Evolutionary conservation across 257 asterid species (phyloP), one percentile per base, ranked within the genome.

Genomic region (Primulina huaijiensis): DNA sequence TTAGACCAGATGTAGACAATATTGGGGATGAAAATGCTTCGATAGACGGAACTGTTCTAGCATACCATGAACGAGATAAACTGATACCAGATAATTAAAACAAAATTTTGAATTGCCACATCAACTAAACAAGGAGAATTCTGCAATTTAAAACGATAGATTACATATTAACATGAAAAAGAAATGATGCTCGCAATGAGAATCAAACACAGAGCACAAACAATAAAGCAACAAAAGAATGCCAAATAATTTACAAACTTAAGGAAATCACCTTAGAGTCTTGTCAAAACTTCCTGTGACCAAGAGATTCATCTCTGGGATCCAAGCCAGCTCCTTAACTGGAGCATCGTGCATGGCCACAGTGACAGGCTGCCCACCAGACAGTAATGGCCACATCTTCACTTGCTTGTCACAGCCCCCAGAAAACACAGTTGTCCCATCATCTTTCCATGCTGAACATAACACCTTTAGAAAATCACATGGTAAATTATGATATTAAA

Each of bases 381-480:
- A 80, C 69, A 78, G 77, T 69, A 94, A 75, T 27, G 92, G 96
- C 99, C 99, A 94, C 99, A 94, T 94, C 76, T 91, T 94, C 63
- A 87, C 97, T 83, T 89, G 97, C 77, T 94, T 94, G 83, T 94
- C 99, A 80, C 99, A 94, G 74, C 99, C 96, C 68, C 99, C 99
- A 75, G 99, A 86, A 83, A 94, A 94, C 67, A 94, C 89, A 74
- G 99, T 85, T 17, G 96, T 80, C 53, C 99, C 99, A 76, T 94
- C 99, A 79, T 94, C 96, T 81, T 94, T 94, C 97, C 99, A 94
- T 5, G 96, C 60, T 21, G 99, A 85, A 83, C 99, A 94, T 20
- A 94, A 72, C 73, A 94, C 99, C 99, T 94, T 80, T 52, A 46
- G 71, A 77, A 78, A 58, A 69, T 72, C 63, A 67, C 72, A 72